phyloP scores from a whole-genome alignment of 495 filamentous ascomycete genomes.

The Baudoinia panamericana region DNA sequence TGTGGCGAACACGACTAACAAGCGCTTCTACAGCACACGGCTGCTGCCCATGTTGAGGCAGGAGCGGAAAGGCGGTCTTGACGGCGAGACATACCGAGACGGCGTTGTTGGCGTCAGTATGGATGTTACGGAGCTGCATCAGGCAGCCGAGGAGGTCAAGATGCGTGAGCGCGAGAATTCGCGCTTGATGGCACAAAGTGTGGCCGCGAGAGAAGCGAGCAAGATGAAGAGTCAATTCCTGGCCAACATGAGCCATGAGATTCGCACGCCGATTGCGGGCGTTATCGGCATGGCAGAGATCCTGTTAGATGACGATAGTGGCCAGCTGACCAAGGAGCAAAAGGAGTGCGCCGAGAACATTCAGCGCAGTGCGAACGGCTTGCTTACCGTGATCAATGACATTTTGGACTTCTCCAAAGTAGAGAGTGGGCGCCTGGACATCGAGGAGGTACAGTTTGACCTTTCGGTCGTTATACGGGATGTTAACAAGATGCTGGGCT shows the following conservation, averaged over 20 bases:
- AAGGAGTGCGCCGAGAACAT: constrained; percentile 65
- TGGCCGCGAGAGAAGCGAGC: constrained; percentile 55
- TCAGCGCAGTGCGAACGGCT: constrained; percentile 61
- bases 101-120: constrained; percentile 57
- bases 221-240: constrained; percentile 56
- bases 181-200: constrained; percentile 49
- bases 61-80: constrained; percentile 34
- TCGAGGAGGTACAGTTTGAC: constrained; percentile 68
- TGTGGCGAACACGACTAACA: constrained; percentile 35
- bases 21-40: constrained; percentile 50
- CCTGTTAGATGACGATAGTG: constrained; percentile 39
- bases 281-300: constrained; percentile 31
- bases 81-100: constrained; percentile 38
- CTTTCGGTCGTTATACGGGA: constrained; percentile 59
- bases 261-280: constrained; percentile 58
- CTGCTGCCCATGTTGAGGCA: constrained; percentile 46
- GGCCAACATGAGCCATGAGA: constrained; percentile 80
- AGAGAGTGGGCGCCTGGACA: constrained; percentile 60
- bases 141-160: constrained; percentile 42
- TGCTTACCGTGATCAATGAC: constrained; percentile 84
- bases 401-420: constrained; percentile 83
- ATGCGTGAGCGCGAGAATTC: constrained; percentile 48
- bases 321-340: constrained; percentile 49
- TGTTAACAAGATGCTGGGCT: constrained; percentile 49
- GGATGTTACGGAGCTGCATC: constrained; percentile 53